These are phyloP conservation scores for Angophora floribunda DNA, from an alignment of 345 rosid genomes.

Conservation along the genomic window DNA sequence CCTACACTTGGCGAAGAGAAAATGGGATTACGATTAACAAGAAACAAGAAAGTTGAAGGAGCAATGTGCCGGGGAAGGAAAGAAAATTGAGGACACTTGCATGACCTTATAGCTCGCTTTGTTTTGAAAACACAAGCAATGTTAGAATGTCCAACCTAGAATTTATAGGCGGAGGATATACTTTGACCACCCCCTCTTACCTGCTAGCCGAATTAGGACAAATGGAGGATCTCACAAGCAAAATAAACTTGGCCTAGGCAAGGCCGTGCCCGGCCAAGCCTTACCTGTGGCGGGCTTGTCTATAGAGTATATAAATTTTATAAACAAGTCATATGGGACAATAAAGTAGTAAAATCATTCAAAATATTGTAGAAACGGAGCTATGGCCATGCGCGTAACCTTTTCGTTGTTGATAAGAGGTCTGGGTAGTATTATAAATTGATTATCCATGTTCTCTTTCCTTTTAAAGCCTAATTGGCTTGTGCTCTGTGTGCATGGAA, in stretches of 20 bases:
- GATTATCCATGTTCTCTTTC: too few relatives aligned
- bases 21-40: neutral
- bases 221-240: accelerated
- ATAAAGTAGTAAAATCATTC: neutral
- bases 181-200: neutral
- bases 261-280: accelerated
- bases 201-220: neutral
- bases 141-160: neutral
- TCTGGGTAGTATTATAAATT: too few relatives aligned
- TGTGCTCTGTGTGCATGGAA: too few relatives aligned
- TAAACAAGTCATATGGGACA: neutral
- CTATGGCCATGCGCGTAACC: neutral
- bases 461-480: too few relatives aligned
- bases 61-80: neutral
- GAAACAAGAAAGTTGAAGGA: neutral
- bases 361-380: neutral
- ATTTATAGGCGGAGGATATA: too few relatives aligned
- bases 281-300: too few relatives aligned
- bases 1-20: neutral
- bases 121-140: neutral
- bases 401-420: too few relatives aligned
- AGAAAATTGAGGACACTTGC: neutral
- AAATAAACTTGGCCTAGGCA: neutral
- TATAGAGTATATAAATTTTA: neutral
- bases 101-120: neutral